A percentile compares a stretch with the other conserved stretches of the same genome.
Conservation (phyloP, 2,329 filamentous ascomycete species). For the Stagonosporopsis cucurbitacearum region DNA sequence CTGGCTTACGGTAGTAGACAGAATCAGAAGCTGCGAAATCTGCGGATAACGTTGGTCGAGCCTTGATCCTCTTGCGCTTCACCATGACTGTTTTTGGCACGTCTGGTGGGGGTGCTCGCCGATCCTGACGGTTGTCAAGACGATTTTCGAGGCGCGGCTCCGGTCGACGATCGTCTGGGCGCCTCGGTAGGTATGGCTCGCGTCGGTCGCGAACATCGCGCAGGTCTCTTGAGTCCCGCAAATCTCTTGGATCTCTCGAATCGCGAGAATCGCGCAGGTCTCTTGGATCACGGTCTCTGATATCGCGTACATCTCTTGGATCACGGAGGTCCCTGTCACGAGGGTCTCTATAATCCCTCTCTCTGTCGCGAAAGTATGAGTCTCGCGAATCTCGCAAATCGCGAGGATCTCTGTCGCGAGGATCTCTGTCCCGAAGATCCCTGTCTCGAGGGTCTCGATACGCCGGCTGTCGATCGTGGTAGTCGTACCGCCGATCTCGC, state of each 20-base stretch:
- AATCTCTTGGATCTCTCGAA: conserved; percentile 25
- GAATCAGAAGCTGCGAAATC: conserved; percentile 83
- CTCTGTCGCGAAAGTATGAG: conserved; percentile 25
- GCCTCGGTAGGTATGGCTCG: conserved; percentile 37
- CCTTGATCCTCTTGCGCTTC: conserved; percentile 72
- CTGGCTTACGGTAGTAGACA: conserved; percentile 92
- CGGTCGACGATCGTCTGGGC: conserved; percentile 34
- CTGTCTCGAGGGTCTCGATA: conserved; percentile 40
- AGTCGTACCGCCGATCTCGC: conserved; percentile 46
- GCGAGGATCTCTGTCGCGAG: conserved; percentile 33
- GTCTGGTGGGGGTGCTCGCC: conserved; percentile 48
- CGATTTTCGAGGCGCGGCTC: conserved; percentile 35
- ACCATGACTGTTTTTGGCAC: conserved; percentile 62
- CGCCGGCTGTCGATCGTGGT: conserved; percentile 34
- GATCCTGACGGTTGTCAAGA: conserved; percentile 48
- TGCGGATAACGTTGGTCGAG: conserved; percentile 71
- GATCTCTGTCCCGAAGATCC: conserved; percentile 32
- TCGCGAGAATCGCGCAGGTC: conserved; percentile 26
- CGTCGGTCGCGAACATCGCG: conserved; percentile 40
- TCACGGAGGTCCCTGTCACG: conserved; percentile 27
- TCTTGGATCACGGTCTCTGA: conserved; percentile 29
- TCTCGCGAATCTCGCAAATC: conserved; percentile 23
- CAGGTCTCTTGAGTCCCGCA: conserved; percentile 28
- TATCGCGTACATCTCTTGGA: conserved; percentile 27
- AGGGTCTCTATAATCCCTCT: conserved; percentile 29